Evolutionary conservation across 495 filamentous ascomycete genomes (phyloP).

Genomic region (Penicillium soppii): DNA sequence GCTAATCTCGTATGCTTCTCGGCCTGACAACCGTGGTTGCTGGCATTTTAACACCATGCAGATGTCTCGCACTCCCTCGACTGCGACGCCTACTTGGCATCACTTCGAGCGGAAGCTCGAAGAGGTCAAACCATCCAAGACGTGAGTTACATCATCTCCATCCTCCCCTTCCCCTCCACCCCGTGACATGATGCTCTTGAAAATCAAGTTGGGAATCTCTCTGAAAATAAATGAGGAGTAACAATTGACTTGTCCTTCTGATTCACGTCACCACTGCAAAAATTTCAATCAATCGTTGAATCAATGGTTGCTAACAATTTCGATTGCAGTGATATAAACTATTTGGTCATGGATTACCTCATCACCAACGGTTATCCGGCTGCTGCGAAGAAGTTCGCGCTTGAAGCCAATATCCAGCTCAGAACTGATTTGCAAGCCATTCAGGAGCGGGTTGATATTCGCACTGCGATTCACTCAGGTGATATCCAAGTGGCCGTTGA

Average conservation of each 20-base stretch:
- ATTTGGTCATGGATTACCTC: slow-evolving; percentile 94
- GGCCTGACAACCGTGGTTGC: slow-evolving; percentile 34
- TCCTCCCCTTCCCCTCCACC: slow-evolving; percentile 7
- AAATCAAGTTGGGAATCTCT: slow-evolving; percentile 99
- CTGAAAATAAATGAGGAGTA: slow-evolving; percentile 90
- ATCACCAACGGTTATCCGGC: slow-evolving; percentile 94
- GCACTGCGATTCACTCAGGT: slow-evolving; percentile 76
- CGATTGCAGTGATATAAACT: slow-evolving; percentile 85
- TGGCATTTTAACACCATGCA: slow-evolving; percentile 47
- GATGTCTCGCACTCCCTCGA: slow-evolving; percentile 65
- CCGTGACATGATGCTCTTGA: slow-evolving; percentile 71
- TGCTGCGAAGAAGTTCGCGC: slow-evolving; percentile 89
- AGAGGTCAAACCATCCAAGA: slow-evolving; percentile 84
- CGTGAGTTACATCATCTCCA: slow-evolving; percentile 61
- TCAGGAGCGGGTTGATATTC: slow-evolving; percentile 72
- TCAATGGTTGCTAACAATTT: slow-evolving; percentile 30
- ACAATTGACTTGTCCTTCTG: slow-evolving; percentile 72
- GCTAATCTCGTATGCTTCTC: slow-evolving; percentile 46
- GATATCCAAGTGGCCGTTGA: slow-evolving; percentile 83
- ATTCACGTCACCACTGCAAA: slow-evolving; percentile 27
- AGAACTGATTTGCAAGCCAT: slow-evolving; percentile 70
- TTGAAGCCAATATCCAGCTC: slow-evolving; percentile 83
- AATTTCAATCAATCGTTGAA: slow-evolving; percentile 5
- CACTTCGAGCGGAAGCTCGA: slow-evolving; percentile 78
- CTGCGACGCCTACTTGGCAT: slow-evolving; percentile 65